Percentiles rank a stretch among this genome's conserved stretches.
Evolutionary conservation across 805 yeast genomes (phyloP).

Genomic region (Saccharomycopsis lassenensis): DNA sequence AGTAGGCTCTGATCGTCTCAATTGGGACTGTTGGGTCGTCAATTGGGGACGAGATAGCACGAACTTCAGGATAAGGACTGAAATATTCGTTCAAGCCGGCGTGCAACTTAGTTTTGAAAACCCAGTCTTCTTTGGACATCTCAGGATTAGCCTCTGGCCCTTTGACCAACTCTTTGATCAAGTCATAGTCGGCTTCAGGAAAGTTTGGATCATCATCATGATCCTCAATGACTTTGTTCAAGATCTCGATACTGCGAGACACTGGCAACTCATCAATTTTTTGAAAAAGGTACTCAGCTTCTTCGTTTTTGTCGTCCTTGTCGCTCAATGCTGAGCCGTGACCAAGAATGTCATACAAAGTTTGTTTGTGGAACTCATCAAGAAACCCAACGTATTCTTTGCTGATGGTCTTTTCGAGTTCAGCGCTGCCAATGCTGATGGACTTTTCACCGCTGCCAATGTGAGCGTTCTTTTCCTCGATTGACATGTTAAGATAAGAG

Average conservation of each 20-base stretch:
- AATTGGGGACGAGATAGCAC: slow-evolving; percentile 45
- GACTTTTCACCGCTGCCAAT: no score
- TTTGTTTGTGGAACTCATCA: slow-evolving; percentile 20
- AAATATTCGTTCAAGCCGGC: slow-evolving; percentile 32
- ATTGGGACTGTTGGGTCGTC: slow-evolving; percentile 39
- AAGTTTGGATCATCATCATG: slow-evolving; percentile 40
- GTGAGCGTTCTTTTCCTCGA: no score
- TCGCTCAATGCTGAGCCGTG: slow-evolving; percentile 7
- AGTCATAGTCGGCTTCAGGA: slow-evolving; percentile 28
- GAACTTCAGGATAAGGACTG: slow-evolving; percentile 58
- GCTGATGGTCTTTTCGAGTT: no score
- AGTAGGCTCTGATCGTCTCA: slow-evolving; percentile 36
- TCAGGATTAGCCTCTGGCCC: slow-evolving; percentile 21
- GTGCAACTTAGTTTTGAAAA: slow-evolving; percentile 22
- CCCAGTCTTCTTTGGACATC: slow-evolving; percentile 20
- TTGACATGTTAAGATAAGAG: no score
- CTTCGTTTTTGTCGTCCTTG: slow-evolving; percentile 11
- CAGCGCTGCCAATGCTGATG: no score
- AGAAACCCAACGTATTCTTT: no score
- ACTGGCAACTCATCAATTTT: slow-evolving; percentile 27
- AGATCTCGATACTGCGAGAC: slow-evolving; percentile 31
- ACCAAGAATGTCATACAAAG: slow-evolving; percentile 21
- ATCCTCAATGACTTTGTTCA: slow-evolving; percentile 29
- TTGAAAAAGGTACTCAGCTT: slow-evolving; percentile 24
- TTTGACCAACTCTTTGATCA: slow-evolving; percentile 23